These are phyloP conservation scores for Leucaena leucocephala DNA, from an alignment of 306 rosid genomes.

Conservation along the genomic window DNA sequence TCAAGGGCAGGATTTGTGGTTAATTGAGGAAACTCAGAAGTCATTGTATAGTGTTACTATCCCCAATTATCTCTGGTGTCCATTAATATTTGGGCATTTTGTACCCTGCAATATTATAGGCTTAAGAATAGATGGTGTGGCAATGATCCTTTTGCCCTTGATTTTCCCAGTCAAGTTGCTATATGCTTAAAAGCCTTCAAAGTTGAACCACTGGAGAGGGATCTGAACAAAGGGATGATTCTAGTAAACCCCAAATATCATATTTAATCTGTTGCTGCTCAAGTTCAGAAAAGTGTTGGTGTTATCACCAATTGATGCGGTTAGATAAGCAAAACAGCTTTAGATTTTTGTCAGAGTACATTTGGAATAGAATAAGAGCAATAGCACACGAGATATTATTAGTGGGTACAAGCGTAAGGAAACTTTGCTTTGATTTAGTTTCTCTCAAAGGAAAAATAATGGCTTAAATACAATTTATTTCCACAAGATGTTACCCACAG, in stretches of 20 bases:
- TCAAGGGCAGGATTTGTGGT: conserved; percentile 33
- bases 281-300: neutral
- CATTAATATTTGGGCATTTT: conserved; percentile 25
- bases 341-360: neutral
- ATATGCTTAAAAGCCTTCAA: neutral
- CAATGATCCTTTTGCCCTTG: conserved; percentile 21
- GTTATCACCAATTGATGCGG: neutral
- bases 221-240: neutral
- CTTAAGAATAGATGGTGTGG: neutral
- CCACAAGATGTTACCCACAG: neutral
- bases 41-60: conserved; percentile 48
- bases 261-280: neutral
- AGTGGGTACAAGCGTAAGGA: neutral
- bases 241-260: neutral
- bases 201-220: conserved; percentile 22
- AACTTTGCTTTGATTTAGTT: neutral
- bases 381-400: neutral
- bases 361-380: neutral
- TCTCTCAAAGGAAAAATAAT: neutral
- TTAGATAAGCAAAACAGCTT: neutral
- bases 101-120: neutral
- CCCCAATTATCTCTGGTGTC: conserved; percentile 30
- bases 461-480: neutral
- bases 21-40: conserved; percentile 36
- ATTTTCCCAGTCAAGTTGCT: conserved; percentile 26